Percentiles rank a stretch among this genome's conserved stretches.
These are phyloP conservation scores for Phytophthora vignae DNA, from an alignment of 352 stramenopile species.

Conservation along the genomic window DNA sequence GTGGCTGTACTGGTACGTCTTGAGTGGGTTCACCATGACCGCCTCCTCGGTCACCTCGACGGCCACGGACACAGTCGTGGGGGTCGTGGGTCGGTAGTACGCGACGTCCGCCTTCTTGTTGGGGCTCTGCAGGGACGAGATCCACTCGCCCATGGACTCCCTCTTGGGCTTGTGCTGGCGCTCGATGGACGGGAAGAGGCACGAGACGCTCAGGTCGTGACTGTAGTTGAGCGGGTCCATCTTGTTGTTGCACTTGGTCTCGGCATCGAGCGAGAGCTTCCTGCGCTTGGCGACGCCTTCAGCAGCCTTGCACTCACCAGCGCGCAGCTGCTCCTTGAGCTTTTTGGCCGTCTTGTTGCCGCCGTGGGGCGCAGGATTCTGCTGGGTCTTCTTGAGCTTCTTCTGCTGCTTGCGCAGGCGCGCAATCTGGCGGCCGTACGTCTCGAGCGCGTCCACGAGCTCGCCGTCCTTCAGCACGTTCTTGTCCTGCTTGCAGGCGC, in stretches of 20 bases:
- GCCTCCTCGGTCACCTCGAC: conserved; percentile 32
- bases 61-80: conserved; percentile 28
- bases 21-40: conserved; percentile 36
- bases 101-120: conserved; percentile 19
- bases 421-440: conserved; percentile 61
- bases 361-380: conserved; percentile 19
- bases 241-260: conserved; percentile 15
- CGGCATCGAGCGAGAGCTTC: conserved; percentile 50
- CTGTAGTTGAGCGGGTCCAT: conserved; percentile 23
- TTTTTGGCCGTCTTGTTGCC: conserved; percentile 51
- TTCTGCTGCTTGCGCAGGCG: conserved; percentile 46
- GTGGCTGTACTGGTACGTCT: conserved; percentile 34
- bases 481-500: conserved; percentile 59
- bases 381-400: conserved; percentile 24
- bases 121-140: conserved; percentile 34
- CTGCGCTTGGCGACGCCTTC: conserved; percentile 45
- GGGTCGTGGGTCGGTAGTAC: conserved; percentile 33
- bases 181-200: conserved; percentile 46
- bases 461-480: conserved; percentile 76
- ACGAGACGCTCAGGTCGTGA: conserved; percentile 19
- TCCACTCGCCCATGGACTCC: conserved; percentile 41
- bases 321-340: conserved; percentile 39
- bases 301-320: conserved; percentile 33
- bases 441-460: conserved; percentile 73
- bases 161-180: conserved; percentile 34